Conservation (phyloP, 495 filamentous ascomycete species). For the Penicillium atrosanguineum region DNA sequence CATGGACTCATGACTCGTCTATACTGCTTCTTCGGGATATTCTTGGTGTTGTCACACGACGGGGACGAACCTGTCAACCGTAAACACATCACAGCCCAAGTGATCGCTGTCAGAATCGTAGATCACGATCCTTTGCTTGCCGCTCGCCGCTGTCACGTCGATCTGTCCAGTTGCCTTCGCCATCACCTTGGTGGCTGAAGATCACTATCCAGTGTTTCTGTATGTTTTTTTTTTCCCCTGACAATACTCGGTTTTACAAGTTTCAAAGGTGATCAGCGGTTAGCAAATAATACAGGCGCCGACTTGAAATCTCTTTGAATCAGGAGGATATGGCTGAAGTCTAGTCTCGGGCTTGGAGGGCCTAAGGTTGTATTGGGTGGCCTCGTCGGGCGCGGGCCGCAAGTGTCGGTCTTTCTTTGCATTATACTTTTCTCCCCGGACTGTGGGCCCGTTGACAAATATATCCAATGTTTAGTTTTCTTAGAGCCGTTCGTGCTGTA, state of each 20-base stretch:
- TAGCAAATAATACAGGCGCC: background rate
- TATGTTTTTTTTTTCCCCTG: constrained; percentile 13
- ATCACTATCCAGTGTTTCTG: background rate
- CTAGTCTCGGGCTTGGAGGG: background rate
- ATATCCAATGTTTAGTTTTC: background rate
- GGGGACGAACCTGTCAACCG: constrained; percentile 15
- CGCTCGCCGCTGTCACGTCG: constrained; percentile 2
- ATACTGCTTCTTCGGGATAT: constrained; percentile 15
- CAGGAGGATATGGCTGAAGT: background rate
- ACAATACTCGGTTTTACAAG: background rate
- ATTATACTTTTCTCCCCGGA: constrained; percentile 1
- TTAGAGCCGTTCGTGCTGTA: background rate
- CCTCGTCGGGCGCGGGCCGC: background rate
- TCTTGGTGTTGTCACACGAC: constrained; percentile 25
- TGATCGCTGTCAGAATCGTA: constrained; percentile 6
- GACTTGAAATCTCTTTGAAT: background rate
- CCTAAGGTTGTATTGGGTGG: background rate
- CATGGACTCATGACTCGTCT: constrained; percentile 1
- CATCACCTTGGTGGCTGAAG: constrained; percentile 1
- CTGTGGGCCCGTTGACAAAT: constrained; percentile 1
- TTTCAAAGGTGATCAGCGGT: background rate
- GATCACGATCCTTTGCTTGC: background rate
- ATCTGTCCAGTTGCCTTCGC: constrained; percentile 9
- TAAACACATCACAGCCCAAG: constrained; percentile 19
- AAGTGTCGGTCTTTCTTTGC: background rate